Base-by-base conservation (phyloP, 164 flowering plant species). In the Vitis labrusca region DNA sequence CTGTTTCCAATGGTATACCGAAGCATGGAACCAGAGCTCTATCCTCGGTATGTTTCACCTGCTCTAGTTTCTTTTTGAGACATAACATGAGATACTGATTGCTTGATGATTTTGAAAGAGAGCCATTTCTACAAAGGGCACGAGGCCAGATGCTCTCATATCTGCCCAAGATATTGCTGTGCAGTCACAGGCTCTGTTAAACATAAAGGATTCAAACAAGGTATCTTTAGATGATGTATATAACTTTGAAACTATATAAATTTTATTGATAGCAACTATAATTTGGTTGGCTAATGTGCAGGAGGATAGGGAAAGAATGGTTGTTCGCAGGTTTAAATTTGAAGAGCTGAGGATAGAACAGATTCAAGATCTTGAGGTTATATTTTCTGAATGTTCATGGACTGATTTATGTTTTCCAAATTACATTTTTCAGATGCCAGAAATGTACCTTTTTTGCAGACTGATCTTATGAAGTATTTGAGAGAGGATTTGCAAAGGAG, bases 321-420 rank as follows among this genome's bases (percentile, higher is more conserved):
- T 91, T 64, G 89, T 96, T 51, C 89, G 97, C 5, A 85, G 89
- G 73, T 86, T 82, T 69, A 96, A 93, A 80, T 96, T 93, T 84
- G 99, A 96, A 81, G 99, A 96, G 76, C 84, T 78, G 55, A 93
- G 99, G 50, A 60, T 86, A 57, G 99, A 96, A 73, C 99, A 90
- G 77, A 89, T 93, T 74, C 98, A 93, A 78, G 99, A 96, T 78
- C 92, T 96, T 54, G 99, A 96, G 97, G 99, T 91, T 74, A 69
- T 71, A 51, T 53, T 62, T 57, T 9, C n/a, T 19, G 13, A 47
- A 29, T 50, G 44, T 30, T 62, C 47, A n/a, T 27, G 54, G 16
- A 54, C 10, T 13, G 30, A 27, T 68, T 69, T 37, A 37, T 37
- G 44, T 37, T 37, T 37, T 37, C 44, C 44, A 37, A 37, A 6